Percentiles rank a stretch among this genome's conserved stretches.
These are phyloP conservation scores for Mycena maculata DNA, from an alignment of 768 basidiomycete species.

Conservation along the genomic window DNA sequence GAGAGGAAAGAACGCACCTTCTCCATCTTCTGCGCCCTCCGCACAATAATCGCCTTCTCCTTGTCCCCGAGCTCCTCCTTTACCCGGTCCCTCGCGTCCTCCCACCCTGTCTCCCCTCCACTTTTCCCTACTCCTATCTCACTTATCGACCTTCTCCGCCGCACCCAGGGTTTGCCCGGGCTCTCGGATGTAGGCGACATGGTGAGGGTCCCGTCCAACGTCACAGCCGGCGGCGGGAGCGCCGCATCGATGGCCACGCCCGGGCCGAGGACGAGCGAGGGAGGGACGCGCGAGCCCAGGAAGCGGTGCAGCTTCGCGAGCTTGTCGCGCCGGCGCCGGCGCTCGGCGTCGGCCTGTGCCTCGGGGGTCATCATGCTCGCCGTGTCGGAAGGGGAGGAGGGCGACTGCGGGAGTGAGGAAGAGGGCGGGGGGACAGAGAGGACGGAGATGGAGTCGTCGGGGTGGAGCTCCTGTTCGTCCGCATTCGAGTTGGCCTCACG, in stretches of 20 bases:
- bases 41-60: conserved; percentile 85
- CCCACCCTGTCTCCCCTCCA: conserved; percentile 47
- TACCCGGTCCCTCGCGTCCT: conserved; percentile 67
- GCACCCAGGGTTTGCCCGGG: conserved; percentile 43
- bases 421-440: background rate
- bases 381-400: conserved; percentile 57
- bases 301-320: conserved; percentile 87
- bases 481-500: conserved; percentile 10
- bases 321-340: conserved; percentile 77
- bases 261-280: conserved; percentile 70
- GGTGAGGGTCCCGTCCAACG: conserved; percentile 50
- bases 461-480: conserved; percentile 1
- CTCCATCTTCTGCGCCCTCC: conserved; percentile 88
- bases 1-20: conserved; percentile 60
- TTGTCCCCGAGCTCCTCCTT: conserved; percentile 77
- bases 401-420: conserved; percentile 42
- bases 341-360: conserved; percentile 69
- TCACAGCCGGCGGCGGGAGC: conserved; percentile 38
- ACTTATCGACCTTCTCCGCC: no score
- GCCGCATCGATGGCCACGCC: conserved; percentile 42
- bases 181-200: conserved; percentile 43
- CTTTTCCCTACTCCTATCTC: no score
- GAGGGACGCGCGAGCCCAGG: conserved; percentile 84
- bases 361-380: conserved; percentile 60
- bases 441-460: conserved; percentile 30